A percentile compares a stretch with the other conserved stretches of the same genome.
Conservation (phyloP, 495 filamentous ascomycete genomes). For the Aspergillus funiculosus region DNA sequence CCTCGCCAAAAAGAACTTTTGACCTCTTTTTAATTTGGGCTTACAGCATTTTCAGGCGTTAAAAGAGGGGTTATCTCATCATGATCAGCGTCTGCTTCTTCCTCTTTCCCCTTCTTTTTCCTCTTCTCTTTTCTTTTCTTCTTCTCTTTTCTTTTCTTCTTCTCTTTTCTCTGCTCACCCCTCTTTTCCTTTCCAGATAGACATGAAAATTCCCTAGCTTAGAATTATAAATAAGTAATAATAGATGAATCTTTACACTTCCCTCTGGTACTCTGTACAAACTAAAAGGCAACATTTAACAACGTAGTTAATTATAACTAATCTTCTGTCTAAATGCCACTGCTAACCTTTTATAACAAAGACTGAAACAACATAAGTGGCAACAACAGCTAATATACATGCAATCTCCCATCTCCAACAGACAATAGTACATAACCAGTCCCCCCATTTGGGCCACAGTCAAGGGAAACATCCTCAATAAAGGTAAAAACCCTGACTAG, state of each 20-base stretch:
- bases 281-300: no score
- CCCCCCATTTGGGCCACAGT: constrained; percentile 18
- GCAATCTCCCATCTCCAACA: neutral
- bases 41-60: no score
- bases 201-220: neutral
- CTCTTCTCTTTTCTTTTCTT: constrained; percentile 2
- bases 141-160: constrained; percentile 2
- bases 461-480: constrained; percentile 18
- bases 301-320: no score
- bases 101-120: neutral
- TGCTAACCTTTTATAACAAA: neutral
- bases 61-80: no score
- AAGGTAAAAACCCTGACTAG: constrained; percentile 21
- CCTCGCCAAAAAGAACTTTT: neutral
- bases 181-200: neutral
- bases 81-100: constrained; percentile 1
- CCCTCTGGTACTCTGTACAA: no score
- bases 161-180: neutral
- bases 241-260: no score
- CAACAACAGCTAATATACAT: no score
- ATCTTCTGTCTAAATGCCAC: no score
- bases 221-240: neutral
- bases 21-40: no score
- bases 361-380: neutral
- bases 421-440: neutral